Base-by-base conservation (phyloP, 129 eudicot genomes). In the Gnaphalium uliginosum region DNA sequence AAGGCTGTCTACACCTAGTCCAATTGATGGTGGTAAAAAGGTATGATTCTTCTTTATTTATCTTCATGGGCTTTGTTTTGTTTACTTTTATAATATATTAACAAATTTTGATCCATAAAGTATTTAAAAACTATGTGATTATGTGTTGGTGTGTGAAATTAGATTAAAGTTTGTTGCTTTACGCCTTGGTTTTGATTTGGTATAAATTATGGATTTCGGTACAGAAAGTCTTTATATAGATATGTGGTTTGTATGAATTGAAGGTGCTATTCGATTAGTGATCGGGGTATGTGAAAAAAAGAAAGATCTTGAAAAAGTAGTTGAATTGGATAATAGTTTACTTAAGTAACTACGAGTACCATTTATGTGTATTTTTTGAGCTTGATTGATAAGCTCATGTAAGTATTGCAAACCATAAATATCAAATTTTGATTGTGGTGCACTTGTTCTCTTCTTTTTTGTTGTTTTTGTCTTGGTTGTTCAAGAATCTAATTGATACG, bases 21-120 rank as follows among this genome's bases (percentile, higher is more conserved):
- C 82, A 4, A 81, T 94, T 54, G 97, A 91, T 81, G 97, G 81
- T 29, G 93, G 88, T 76, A 79, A 87, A 2, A 94, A 94, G 99
- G 99, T 91, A 46, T 17, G 82, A 57, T 79, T 2, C 59, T 30
- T 57, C 14, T 62, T 33, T 30, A 5, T n/a, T 21, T 17, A 33
- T 37, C 35, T 59, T 39, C 27, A 54, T 32, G 64, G 23, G 7
- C 32, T 53, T 72, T 58, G 23, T 23, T 32, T 54, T 29, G 26
- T 24, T 62, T 48, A 35, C 21, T 37, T 35, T 33, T 71, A 5
- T 78, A 67, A 53, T 51, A 26, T 24, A 35, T 56, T 19, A 11
- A 14, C n/a, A 14, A 56, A 14, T 19, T 66, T 66, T 79, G 69
- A 58, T 73, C 19, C 61, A 62, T 11, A 25, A 39, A 51, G 2